Base-by-base conservation (phyloP, 2,329 filamentous ascomycete genomes). In the Lizonia empirigonia region DNA sequence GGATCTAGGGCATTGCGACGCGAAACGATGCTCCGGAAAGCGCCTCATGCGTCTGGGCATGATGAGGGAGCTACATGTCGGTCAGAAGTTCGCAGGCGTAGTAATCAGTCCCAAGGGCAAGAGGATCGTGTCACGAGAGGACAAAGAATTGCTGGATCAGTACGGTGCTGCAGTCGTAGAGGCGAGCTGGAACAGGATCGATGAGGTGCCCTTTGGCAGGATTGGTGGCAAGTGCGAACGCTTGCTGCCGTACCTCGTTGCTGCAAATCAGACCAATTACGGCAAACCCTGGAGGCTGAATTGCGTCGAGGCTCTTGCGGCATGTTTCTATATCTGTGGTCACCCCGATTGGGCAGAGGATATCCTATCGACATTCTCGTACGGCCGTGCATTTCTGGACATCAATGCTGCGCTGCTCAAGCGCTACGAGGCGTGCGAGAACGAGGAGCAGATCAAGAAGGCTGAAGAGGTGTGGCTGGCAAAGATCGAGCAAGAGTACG, bases 1-100 rank as follows among this genome's bases (percentile, higher is more conserved):
- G 94, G 94, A 99, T 69, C 82, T 99, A 26, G 93, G 92, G 56
- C 94, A 99, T 78, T 99, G 94, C 79, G 94, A 99, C 69, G 91
- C 93, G 7, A 97, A 97, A 75, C 82, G 93, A 63, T 99, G 94
- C 76, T 97, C 92, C 0, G 94, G 94, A 24, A 99, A 99, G 78
- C 87, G 90, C 58, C 82, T 99, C 26, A 96, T 99, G 83, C 87
- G 88, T 58, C 83, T 95, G 47, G 93, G 93, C 3, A 80, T 97
- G 67, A 97, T 99, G 91, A 88, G 94, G 62, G 90, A 96, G 68
- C 82, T 99, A 45, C 86, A 93, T 66, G 81, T 97, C 48, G 94
- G 94, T 44, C 92, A 97, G 75, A 92, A 93, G 63, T 91, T 94
- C 72, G 84, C 87, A 27, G 94, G 94, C 51, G 89, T 99, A 58